Conservation (phyloP, 768 basidiomycete genomes). For the Tulasnella sp. region DNA sequence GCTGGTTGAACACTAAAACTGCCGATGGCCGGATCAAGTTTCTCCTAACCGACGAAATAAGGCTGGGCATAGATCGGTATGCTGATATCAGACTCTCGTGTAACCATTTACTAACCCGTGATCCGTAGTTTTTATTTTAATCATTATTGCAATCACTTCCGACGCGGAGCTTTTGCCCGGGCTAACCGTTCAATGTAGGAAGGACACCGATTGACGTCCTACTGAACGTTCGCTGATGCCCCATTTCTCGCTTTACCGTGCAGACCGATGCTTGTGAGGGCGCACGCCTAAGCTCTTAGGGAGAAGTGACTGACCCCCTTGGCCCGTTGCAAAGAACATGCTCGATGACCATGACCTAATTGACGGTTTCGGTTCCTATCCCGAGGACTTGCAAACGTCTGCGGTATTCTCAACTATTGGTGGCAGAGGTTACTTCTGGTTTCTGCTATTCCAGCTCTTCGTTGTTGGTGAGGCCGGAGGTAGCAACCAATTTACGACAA, state of each 20-base stretch:
- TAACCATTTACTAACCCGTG: neutral
- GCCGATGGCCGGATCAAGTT: constrained; percentile 50
- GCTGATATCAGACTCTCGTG: constrained; percentile 22
- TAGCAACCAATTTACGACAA: neutral
- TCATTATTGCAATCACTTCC: constrained; percentile 81
- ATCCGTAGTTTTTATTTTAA: constrained; percentile 60
- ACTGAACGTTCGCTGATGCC: neutral
- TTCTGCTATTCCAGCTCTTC: constrained; percentile 89
- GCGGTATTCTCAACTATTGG: constrained; percentile 80
- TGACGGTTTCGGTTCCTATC: constrained; percentile 81
- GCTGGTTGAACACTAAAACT: constrained; percentile 64
- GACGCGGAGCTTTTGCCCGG: constrained; percentile 81
- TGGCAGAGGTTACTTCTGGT: constrained; percentile 81
- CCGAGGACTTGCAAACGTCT: constrained; percentile 65
- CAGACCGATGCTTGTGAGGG: constrained; percentile 20
- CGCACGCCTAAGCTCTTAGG: neutral
- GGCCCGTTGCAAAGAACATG: constrained; percentile 39
- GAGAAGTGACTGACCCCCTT: neutral
- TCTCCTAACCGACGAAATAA: constrained; percentile 63
- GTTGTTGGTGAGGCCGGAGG: constrained; percentile 50
- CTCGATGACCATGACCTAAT: constrained; percentile 44
- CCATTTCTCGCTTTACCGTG: neutral
- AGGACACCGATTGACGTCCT: neutral
- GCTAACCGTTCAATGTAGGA: constrained; percentile 87
- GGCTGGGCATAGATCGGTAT: constrained; percentile 62